Evolutionary conservation across 2,329 filamentous ascomycete genomes (phyloP), one percentile per base, ranked within the genome.

Genomic region (Cryphonectria japonica): DNA sequence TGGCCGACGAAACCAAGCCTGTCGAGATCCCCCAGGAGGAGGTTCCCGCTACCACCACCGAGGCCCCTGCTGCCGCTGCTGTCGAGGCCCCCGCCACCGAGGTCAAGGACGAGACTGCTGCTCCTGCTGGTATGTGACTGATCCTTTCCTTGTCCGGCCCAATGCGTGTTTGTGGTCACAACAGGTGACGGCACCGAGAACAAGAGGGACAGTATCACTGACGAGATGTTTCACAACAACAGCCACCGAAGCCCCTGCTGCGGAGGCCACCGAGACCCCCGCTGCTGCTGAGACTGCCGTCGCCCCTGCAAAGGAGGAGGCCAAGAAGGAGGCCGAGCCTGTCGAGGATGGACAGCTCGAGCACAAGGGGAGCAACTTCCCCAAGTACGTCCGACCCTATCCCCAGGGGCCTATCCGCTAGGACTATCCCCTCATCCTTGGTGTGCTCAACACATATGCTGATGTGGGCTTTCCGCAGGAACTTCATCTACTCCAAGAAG

Each of bases 401-500:
- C 9, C n/a, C 3, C 22, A 32, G 16, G n/a, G 29, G 16, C n/a
- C 11, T 22, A n/a, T 39, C 14, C 39, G 3, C 13, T 16, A 26
- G 26, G 22, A n/a, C 2, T 32, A 19, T 26, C 4, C 7, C 22
- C 37, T 46, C 2, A 1, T 11, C 19, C 32, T 39, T 39, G 37
- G 37, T 50, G 46, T 50, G 8, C 7, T 32, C 1, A 26, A 59
- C 16, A 37, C 9, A 9, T 39, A 32, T 75, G 69, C 77, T 81
- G 75, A 79, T 76, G 50, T 8, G 32, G 37, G 14, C 7, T 32
- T 46, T 29, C 32, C 43, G 46, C 77, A 97, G 93, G 89, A 93
- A 94, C 82, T 88, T 98, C 79, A 90, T 93, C 77, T 95, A 94
- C 85, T 90, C 91, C 82, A 98, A 98, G 89, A 94, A 94, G 81